Evolutionary conservation across 768 basidiomycete species (phyloP).

Genomic region (Auriculariales sp.): DNA sequence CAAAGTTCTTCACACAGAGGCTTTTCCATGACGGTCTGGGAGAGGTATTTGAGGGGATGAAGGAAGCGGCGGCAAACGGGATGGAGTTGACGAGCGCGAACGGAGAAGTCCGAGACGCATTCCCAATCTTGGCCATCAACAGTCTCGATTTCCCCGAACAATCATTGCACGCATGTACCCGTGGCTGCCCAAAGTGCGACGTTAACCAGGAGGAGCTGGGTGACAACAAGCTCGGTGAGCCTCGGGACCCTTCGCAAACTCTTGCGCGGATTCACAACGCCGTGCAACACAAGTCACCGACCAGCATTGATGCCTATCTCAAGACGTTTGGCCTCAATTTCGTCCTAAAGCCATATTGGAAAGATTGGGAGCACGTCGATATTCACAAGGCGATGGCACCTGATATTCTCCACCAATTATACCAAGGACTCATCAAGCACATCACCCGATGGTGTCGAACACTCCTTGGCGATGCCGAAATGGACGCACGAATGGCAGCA

Average conservation of each 20-base stretch:
- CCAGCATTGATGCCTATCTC: neutral
- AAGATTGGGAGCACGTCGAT: slow-evolving; percentile 4
- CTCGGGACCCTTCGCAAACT: neutral
- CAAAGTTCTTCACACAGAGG: slow-evolving; percentile 8
- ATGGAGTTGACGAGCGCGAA: slow-evolving; percentile 19
- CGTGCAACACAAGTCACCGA: neutral
- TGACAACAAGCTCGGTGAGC: neutral
- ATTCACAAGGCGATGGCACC: slow-evolving; percentile 9
- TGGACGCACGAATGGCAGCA: slow-evolving; percentile 9
- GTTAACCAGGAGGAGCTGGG: slow-evolving; percentile 7
- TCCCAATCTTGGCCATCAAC: slow-evolving; percentile 14
- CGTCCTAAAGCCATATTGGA: slow-evolving; percentile 10
- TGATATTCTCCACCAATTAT: slow-evolving; percentile 11
- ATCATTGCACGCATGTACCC: slow-evolving; percentile 7
- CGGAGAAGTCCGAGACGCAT: slow-evolving; percentile 23
- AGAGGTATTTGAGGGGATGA: slow-evolving; percentile 17
- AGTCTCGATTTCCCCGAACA: slow-evolving; percentile 13
- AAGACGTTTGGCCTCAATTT: neutral
- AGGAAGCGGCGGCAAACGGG: slow-evolving; percentile 16
- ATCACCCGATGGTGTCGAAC: slow-evolving; percentile 3
- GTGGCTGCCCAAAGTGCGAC: slow-evolving; percentile 12
- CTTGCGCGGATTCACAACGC: neutral
- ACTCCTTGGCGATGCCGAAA: slow-evolving; percentile 14
- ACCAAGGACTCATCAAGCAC: slow-evolving; percentile 9
- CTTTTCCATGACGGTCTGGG: slow-evolving; percentile 24